These are phyloP conservation scores for Mycotypha africana DNA, from an alignment of 371 early-diverging fungal species.

Conservation along the genomic window DNA sequence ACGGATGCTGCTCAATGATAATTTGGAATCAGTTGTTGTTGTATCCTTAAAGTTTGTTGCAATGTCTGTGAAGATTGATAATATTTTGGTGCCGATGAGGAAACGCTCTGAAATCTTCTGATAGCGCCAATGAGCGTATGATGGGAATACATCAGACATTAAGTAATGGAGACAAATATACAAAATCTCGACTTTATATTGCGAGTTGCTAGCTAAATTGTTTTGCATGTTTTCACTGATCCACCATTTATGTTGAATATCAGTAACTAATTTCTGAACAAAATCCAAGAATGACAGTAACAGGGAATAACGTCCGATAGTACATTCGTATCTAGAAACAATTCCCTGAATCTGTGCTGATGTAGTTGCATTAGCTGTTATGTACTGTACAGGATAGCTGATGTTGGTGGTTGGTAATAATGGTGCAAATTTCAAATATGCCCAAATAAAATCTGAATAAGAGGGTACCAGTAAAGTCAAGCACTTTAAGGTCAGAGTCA, in stretches of 20 bases:
- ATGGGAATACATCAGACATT: conserved; percentile 38
- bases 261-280: conserved; percentile 28
- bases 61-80: conserved; percentile 30
- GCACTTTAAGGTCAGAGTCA: conserved; percentile 25
- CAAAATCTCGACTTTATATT: conserved; percentile 23
- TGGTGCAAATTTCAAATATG: conserved; percentile 22
- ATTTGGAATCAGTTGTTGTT: not conserved
- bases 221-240: not conserved
- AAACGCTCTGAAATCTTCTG: conserved; percentile 33
- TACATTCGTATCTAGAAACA: conserved; percentile 29
- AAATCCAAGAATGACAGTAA: conserved; percentile 36
- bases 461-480: conserved; percentile 27
- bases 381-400: conserved; percentile 3
- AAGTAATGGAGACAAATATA: conserved; percentile 31
- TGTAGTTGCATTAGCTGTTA: conserved; percentile 4
- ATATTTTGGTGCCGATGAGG: conserved; percentile 31
- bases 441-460: conserved; percentile 27
- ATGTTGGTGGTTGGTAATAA: conserved; percentile 28
- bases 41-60: conserved; percentile 17
- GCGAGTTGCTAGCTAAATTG: not conserved
- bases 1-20: conserved; percentile 21
- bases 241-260: conserved; percentile 40
- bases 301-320: conserved; percentile 24
- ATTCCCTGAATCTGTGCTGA: conserved; percentile 26
- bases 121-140: conserved; percentile 39